phyloP scores from a whole-genome alignment of 768 basidiomycete genomes.

The Atractiella rhizophila region DNA sequence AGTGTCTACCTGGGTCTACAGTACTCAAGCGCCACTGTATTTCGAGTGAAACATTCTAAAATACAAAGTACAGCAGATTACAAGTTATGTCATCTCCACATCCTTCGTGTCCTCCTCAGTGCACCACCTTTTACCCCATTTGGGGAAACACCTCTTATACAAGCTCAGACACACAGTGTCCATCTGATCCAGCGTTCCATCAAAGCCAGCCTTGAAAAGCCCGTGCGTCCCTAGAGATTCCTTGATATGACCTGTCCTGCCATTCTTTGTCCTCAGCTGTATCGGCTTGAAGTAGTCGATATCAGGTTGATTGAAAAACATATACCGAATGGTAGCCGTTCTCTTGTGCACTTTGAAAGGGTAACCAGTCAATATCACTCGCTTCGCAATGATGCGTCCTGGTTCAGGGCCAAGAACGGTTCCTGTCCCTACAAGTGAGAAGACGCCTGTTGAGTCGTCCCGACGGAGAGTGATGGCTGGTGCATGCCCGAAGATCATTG shows the following conservation, averaged over 20 bases:
- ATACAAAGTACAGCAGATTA: no score
- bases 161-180: conserved; percentile 86
- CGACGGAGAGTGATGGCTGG: conserved; percentile 15
- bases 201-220: conserved; percentile 51
- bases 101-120: no score
- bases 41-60: no score
- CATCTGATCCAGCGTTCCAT: conserved; percentile 81
- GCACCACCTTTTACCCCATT: no score
- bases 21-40: no score
- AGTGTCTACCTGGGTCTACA: no score
- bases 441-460: conserved; percentile 1
- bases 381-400: conserved; percentile 69
- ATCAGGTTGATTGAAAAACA: conserved; percentile 92
- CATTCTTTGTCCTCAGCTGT: conserved; percentile 74
- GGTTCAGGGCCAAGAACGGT: conserved; percentile 70
- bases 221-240: conserved; percentile 92
- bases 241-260: conserved; percentile 61
- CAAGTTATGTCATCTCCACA: no score
- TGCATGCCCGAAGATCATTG: conserved; percentile 46
- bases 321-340: conserved; percentile 86
- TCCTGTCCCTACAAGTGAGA: conserved; percentile 61
- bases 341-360: conserved; percentile 94
- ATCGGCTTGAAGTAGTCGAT: conserved; percentile 79
- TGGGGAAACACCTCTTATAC: conserved; percentile 84
- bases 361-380: conserved; percentile 82